Evolutionary conservation across 2,329 filamentous ascomycete genomes (phyloP).

Genomic region (Basipetospora chlamydospora): DNA sequence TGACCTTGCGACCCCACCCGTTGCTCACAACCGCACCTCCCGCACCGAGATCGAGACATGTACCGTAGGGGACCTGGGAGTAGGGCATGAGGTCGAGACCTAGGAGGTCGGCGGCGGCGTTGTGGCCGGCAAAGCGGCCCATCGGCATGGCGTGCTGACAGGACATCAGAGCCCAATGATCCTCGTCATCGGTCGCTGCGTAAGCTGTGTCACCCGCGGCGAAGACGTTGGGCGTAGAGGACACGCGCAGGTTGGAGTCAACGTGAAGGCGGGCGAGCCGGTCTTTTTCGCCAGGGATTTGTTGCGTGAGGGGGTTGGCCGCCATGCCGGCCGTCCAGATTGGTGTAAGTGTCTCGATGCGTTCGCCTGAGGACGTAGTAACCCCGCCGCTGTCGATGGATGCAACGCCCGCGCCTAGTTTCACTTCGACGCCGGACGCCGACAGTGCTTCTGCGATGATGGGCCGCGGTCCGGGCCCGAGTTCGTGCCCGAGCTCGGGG

Average conservation of each 20-base stretch:
- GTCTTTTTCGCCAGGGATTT: constrained; percentile 17
- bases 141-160: constrained; percentile 23
- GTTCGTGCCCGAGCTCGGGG: constrained; percentile 16
- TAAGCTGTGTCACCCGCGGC: constrained; percentile 20
- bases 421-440: constrained; percentile 15
- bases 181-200: constrained; percentile 12
- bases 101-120: constrained; percentile 20
- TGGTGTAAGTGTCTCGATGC: constrained; percentile 17
- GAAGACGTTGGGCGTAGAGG: constrained; percentile 12
- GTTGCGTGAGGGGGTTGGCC: constrained; percentile 17
- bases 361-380: constrained; percentile 15
- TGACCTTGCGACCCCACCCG: constrained; percentile 18
- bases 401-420: constrained; percentile 14
- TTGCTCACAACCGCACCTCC: constrained; percentile 15
- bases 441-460: constrained; percentile 16
- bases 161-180: constrained; percentile 19
- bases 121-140: constrained; percentile 19
- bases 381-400: constrained; percentile 14
- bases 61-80: constrained; percentile 16
- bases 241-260: constrained; percentile 15
- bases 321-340: constrained; percentile 23
- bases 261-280: constrained; percentile 15
- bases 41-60: constrained; percentile 21
- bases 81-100: constrained; percentile 12
- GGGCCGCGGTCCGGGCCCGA: constrained; percentile 18